Conservation (phyloP, 768 basidiomycete species). For the Kwoniella bestiolae region DNA sequence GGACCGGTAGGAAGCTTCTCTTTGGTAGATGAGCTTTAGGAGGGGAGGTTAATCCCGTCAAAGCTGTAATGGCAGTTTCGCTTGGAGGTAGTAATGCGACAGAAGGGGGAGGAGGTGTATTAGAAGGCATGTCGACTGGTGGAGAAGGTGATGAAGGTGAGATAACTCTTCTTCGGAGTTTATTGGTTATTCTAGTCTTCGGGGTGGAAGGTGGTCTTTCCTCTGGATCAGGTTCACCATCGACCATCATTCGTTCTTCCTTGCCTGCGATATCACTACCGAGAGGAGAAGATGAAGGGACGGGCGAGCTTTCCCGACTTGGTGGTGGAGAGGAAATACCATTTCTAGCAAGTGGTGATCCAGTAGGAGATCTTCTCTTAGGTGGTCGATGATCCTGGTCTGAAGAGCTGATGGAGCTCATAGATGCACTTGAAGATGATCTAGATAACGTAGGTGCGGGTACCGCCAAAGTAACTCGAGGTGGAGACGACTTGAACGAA, state of each 20-base stretch:
- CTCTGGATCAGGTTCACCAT: not conserved
- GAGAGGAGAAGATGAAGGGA: not conserved
- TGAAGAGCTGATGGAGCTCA: conserved; percentile 19
- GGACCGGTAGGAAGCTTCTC: conserved; percentile 21
- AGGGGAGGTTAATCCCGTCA: not conserved
- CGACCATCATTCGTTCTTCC: not conserved
- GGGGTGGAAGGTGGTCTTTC: conserved; percentile 8
- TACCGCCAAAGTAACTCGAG: conserved; percentile 17
- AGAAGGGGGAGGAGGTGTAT: not conserved
- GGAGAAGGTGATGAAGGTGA: conserved; percentile 18
- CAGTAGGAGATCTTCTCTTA: conserved; percentile 26
- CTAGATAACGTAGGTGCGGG: conserved; percentile 14
- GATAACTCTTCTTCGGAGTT: conserved; percentile 11
- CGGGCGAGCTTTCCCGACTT: conserved; percentile 31
- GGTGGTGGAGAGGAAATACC: conserved; percentile 46
- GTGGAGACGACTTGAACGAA: conserved; percentile 12
- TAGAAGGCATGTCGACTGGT: conserved; percentile 5
- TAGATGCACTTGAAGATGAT: conserved; percentile 28
- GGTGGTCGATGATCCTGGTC: conserved; percentile 36
- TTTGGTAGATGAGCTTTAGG: conserved; percentile 5
- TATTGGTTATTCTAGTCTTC: not conserved
- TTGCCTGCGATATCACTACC: not conserved
- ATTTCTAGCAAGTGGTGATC: conserved; percentile 11
- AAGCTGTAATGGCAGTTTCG: not conserved
- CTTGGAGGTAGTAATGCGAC: not conserved